A percentile compares a stretch with the other conserved stretches of the same genome.
Evolutionary conservation across 192 early-diverging fungal species (phyloP).

Genomic region (Backusella tarrabulga): DNA sequence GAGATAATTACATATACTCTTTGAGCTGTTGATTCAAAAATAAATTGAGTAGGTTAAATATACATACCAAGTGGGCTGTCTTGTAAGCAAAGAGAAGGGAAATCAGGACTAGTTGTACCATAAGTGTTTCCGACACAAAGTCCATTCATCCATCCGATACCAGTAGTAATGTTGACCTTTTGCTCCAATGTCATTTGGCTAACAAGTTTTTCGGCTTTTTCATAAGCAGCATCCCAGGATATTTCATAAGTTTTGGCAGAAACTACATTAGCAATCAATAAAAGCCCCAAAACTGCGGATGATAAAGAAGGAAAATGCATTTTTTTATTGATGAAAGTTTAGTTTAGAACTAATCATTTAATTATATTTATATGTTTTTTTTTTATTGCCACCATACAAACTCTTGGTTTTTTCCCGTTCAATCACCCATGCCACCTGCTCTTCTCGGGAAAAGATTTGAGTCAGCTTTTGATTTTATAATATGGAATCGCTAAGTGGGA

Average conservation of each 20-base stretch:
- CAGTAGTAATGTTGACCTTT: constrained; percentile 50
- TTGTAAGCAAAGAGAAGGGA: constrained; percentile 40
- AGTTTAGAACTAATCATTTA: background rate
- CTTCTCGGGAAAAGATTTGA: background rate
- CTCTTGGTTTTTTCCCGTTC: background rate
- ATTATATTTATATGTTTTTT: background rate
- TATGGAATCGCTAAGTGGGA: background rate
- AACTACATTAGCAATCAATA: background rate
- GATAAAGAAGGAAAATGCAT: constrained; percentile 12
- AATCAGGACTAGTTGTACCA: constrained; percentile 34
- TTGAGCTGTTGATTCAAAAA: background rate
- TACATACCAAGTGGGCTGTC: constrained; percentile 19
- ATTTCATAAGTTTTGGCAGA: background rate
- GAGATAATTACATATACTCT: background rate
- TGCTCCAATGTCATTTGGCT: constrained; percentile 38
- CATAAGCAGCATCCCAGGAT: constrained; percentile 30
- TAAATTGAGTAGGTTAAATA: background rate
- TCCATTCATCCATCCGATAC: constrained; percentile 38
- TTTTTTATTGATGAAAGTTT: background rate
- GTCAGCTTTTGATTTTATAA: background rate
- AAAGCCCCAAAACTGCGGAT: background rate
- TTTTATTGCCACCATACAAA: background rate
- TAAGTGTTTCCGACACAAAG: constrained; percentile 55
- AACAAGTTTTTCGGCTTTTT: constrained; percentile 28
- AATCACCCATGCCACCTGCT: background rate